Base-by-base conservation (phyloP, 2,329 filamentous ascomycete species). In the Apiospora rasikravindrae region DNA sequence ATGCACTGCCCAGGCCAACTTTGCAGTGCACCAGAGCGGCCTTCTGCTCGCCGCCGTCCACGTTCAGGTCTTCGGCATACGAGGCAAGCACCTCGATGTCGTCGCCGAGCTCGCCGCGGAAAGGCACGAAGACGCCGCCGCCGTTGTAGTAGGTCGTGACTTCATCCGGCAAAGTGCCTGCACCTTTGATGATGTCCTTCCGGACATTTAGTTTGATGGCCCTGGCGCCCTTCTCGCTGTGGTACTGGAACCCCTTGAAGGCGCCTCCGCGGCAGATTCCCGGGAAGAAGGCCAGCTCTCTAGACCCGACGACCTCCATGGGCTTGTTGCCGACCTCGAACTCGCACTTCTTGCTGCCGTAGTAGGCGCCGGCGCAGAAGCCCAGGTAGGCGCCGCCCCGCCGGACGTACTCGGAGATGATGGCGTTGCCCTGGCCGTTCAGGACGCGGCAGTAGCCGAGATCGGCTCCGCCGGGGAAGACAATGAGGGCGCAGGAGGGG, bases 341-440 rank as follows among this genome's bases (percentile, higher is more conserved):
- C 81, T 99, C 96, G 80, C 96, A 98, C 74, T 87, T 88, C 51
- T 87, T 86, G 75, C 88, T 91, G 29, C 93, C 96, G 78, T 98
- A 99, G 83, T 99, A 99, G 14, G 93, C 96, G 6, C 96, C 96
- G 2, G 96, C 96, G 80, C 96, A 99, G 77, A 99, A 92, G 0
- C 96, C 96, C 1, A 99, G 88, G 79, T 96, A 99, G 0, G 89
- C 86, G 22, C 96, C 96, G 40, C 96, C 96, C 42, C 90, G 88
- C 73, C 94, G 93, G 69, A 99, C 94, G 78, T 93, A 99, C 76
- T 96, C 92, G 71, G 88, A 86, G 81, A 99, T 98, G 75, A 90
- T 89, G 47, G 92, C 88, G 81, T 98, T 99, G 1, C 96, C 96
- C 70, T 91, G 87, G 47, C 96, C 96, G 81, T 98, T 96, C 74